These are phyloP conservation scores for Alternaria arborescens DNA, from an alignment of 2,329 filamentous ascomycete genomes.

Conservation along the genomic window DNA sequence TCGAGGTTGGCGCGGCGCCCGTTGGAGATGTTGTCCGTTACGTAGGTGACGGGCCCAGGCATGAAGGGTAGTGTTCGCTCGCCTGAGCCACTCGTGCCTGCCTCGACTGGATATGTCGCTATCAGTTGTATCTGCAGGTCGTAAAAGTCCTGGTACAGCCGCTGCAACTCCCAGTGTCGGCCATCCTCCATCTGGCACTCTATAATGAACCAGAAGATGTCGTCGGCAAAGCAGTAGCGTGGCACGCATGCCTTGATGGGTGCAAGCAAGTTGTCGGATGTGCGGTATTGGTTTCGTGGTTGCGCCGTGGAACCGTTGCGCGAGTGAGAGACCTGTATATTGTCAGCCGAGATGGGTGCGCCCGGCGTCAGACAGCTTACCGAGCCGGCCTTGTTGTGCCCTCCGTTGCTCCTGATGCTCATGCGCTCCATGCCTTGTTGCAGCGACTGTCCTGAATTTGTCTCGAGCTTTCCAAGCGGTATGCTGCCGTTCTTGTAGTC, in stretches of 20 bases:
- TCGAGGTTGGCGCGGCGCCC: constrained; percentile 91
- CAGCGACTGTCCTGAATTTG: constrained; percentile 57
- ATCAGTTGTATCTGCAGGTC: constrained; percentile 97
- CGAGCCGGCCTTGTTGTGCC: constrained; percentile 37
- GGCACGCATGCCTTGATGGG: constrained; percentile 87
- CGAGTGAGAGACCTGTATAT: constrained; percentile 40
- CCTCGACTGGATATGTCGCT: constrained; percentile 89
- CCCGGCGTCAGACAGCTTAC: constrained; percentile 33
- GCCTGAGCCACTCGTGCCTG: constrained; percentile 78
- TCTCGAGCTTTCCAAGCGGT: constrained; percentile 87
- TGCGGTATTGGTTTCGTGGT: constrained; percentile 50
- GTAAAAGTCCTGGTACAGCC: constrained; percentile 98
- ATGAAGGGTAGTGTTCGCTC: constrained; percentile 92
- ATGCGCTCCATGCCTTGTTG: constrained; percentile 74
- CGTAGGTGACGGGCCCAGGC: constrained; percentile 96
- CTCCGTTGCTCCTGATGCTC: constrained; percentile 65
- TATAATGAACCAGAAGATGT: constrained; percentile 99
- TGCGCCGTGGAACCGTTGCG: constrained; percentile 49
- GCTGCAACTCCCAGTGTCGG: constrained; percentile 88
- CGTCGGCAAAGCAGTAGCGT: constrained; percentile 92
- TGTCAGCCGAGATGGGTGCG: constrained; percentile 19
- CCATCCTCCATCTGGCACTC: constrained; percentile 91
- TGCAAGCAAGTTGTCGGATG: constrained; percentile 65
- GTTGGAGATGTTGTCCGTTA: constrained; percentile 97
- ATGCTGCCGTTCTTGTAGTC: constrained; percentile 99